A percentile compares a stretch with the other conserved stretches of the same genome.
Evolutionary conservation across 2,329 filamentous ascomycete genomes (phyloP).

Genomic region (Nothopassalora personata): DNA sequence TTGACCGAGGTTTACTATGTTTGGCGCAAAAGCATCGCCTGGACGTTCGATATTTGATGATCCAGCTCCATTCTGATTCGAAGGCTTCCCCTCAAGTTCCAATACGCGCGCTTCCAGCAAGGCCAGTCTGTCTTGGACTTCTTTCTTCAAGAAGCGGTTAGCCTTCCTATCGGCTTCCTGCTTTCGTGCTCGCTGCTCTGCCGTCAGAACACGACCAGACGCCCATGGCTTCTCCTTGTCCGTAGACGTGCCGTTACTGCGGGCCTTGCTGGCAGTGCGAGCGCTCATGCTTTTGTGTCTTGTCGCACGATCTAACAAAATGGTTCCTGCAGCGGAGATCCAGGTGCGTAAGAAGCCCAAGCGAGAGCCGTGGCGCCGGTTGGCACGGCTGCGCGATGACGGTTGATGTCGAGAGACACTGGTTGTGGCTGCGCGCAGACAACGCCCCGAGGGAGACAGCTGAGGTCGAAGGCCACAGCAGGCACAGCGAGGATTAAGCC

Average conservation of each 20-base stretch:
- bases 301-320: neutral
- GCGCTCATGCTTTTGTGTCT: slow-evolving; percentile 16
- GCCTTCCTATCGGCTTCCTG: slow-evolving; percentile 23
- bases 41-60: neutral
- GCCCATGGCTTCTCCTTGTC: slow-evolving; percentile 24
- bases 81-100: slow-evolving; percentile 10
- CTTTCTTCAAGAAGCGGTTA: slow-evolving; percentile 23
- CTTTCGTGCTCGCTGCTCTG: slow-evolving; percentile 21
- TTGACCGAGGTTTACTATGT: neutral
- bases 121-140: slow-evolving; percentile 20
- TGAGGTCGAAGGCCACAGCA: neutral
- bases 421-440: neutral
- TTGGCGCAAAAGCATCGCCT: neutral
- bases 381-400: neutral
- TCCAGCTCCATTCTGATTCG: neutral
- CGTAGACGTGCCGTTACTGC: slow-evolving; percentile 11
- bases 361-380: neutral
- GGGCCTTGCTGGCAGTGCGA: slow-evolving; percentile 16
- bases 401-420: neutral
- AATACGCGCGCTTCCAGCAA: slow-evolving; percentile 19
- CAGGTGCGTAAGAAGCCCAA: neutral
- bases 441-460: neutral
- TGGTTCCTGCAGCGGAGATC: neutral
- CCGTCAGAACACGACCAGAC: slow-evolving; percentile 20
- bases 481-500: neutral